These are phyloP conservation scores for Phytophthora ramorum DNA, from an alignment of 352 stramenopile species.

Conservation along the genomic window DNA sequence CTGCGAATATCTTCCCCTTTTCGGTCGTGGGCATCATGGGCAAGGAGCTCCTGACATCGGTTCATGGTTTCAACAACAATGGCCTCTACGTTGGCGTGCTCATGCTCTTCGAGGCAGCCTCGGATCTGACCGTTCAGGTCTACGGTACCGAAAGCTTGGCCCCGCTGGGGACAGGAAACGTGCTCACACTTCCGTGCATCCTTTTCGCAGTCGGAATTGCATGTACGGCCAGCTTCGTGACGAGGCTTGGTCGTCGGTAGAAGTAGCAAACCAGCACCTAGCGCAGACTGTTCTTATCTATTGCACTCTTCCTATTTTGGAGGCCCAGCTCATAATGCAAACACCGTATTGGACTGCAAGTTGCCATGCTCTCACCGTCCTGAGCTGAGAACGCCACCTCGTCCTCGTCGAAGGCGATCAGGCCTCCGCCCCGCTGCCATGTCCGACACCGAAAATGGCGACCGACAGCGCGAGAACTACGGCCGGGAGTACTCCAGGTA, in stretches of 20 bases:
- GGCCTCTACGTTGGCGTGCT: constrained; percentile 80
- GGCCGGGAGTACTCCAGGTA: constrained; percentile 69
- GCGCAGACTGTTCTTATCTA: constrained; percentile 4
- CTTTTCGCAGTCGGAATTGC: constrained; percentile 60
- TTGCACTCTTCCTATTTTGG: background rate
- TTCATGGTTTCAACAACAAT: constrained; percentile 84
- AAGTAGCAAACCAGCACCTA: background rate
- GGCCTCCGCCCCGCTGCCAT: background rate
- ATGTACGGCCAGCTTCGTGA: constrained; percentile 51
- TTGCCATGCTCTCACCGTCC: constrained; percentile 1
- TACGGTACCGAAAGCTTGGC: constrained; percentile 76
- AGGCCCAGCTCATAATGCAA: background rate
- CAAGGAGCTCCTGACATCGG: constrained; percentile 75
- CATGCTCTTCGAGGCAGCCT: constrained; percentile 68
- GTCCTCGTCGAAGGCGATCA: constrained; percentile 11
- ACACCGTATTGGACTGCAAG: background rate
- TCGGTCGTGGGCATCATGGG: constrained; percentile 83
- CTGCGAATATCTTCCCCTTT: constrained; percentile 77
- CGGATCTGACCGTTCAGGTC: constrained; percentile 74
- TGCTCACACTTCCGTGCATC: constrained; percentile 65
- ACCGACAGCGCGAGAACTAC: constrained; percentile 54
- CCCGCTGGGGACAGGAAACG: constrained; percentile 64
- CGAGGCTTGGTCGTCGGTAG: constrained; percentile 18
- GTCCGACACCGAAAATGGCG: constrained; percentile 18
- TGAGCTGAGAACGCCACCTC: constrained; percentile 16